Conservation (phyloP, 495 filamentous ascomycete species). For the Xylaria bambusicola region DNA sequence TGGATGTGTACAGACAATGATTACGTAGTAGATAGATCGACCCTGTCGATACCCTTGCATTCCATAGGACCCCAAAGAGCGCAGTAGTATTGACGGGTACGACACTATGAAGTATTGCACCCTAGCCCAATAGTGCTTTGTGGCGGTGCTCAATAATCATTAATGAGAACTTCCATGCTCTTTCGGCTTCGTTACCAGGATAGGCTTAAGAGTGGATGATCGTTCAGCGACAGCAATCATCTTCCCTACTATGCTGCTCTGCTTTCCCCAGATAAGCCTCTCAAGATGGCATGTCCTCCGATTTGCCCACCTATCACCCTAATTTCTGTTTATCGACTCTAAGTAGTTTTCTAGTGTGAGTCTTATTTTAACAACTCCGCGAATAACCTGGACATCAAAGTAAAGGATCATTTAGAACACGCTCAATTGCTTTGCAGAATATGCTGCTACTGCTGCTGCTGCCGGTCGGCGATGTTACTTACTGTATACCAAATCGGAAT, state of each 20-base stretch:
- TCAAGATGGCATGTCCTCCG: constrained; percentile 3
- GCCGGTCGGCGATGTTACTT: background rate
- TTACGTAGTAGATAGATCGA: background rate
- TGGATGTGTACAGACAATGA: background rate
- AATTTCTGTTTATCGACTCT: constrained; percentile 2
- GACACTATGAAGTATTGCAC: too few species aligned
- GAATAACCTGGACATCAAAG: too few species aligned
- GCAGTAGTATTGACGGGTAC: background rate
- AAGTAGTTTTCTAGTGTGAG: background rate
- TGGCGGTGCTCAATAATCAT: constrained; percentile 9
- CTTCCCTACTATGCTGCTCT: constrained; percentile 1
- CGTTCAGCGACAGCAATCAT: background rate
- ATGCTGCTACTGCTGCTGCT: background rate
- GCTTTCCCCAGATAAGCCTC: background rate
- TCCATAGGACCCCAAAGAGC: background rate
- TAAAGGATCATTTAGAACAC: too few species aligned
- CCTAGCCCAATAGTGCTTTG: constrained; percentile 3
- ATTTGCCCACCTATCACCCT: background rate
- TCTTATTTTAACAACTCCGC: too few species aligned
- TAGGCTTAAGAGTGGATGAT: constrained; percentile 1
- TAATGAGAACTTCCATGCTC: background rate
- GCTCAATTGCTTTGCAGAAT: background rate
- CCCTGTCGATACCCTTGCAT: background rate
- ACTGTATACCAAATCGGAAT: background rate
- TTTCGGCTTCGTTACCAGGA: constrained; percentile 11